phyloP scores from a whole-genome alignment of 345 rosid genomes.

The Heritiera littoralis region DNA sequence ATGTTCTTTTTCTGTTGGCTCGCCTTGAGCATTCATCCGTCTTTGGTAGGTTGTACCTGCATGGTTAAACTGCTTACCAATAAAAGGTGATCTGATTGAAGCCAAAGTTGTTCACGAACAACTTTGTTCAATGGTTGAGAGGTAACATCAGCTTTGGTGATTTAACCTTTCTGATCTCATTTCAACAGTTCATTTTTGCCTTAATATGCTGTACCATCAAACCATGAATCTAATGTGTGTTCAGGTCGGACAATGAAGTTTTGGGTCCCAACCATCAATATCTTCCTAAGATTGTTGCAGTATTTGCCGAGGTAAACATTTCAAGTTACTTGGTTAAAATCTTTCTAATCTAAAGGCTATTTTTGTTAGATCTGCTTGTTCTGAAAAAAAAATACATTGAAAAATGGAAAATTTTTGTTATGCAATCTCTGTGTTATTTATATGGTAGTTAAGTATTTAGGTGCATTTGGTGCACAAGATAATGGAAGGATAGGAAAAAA shows the following conservation, averaged over 20 bases:
- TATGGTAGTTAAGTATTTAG: not conserved
- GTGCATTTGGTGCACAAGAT: not conserved
- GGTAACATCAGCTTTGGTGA: constrained; percentile 40
- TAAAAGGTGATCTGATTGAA: constrained; percentile 89
- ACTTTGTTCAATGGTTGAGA: constrained; percentile 96
- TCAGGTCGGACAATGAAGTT: constrained; percentile 85
- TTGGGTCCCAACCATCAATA: constrained; percentile 86
- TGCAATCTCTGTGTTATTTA: not conserved
- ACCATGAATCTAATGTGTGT: constrained; percentile 18
- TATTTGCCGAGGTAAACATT: constrained; percentile 81
- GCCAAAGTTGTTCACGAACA: constrained; percentile 97
- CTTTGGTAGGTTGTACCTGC: constrained; percentile 82
- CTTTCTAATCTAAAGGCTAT: not conserved
- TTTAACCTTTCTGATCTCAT: not conserved
- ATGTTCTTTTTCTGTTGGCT: not conserved
- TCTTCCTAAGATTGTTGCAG: constrained; percentile 83
- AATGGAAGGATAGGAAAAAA: not conserved
- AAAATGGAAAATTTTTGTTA: not conserved
- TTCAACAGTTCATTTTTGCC: not conserved
- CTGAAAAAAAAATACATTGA: not conserved
- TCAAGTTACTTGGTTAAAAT: not conserved
- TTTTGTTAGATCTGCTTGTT: not conserved
- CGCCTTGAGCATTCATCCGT: not conserved
- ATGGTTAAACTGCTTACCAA: constrained; percentile 97
- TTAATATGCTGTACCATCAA: not conserved